Base-by-base conservation (phyloP, 257 asterid genomes). In the Plantago major region DNA sequence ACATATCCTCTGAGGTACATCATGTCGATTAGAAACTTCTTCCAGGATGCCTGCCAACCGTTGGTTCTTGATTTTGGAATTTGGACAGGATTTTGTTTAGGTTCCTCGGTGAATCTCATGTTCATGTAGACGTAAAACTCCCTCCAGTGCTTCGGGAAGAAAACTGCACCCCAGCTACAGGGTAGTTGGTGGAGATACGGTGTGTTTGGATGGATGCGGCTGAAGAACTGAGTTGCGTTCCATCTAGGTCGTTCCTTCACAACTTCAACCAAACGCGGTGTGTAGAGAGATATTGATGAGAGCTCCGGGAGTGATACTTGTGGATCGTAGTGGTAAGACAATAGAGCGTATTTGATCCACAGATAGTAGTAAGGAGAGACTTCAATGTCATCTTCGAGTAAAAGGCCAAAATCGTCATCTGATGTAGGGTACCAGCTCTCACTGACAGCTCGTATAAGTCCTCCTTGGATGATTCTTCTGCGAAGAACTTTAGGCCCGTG, bases 21-120 rank as follows among this genome's bases (percentile, higher is more conserved):
- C 97, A 93, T 89, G 45, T 93, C 96, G 0, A 93, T 89, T 53
- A 93, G 61, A 55, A 93, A 89, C 75, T 93, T 93, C 84, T 89
- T 93, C 99, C 99, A 89, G 0, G 99, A 92, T 3, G 99, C 99
- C 50, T 92, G 99, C 99, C 99, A 92, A 0, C 99, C 99, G 11
- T 89, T 93, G 3, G 99, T 93, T 69, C 99, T 83, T 37, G 99
- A 93, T 19, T 89, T 89, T 0, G 99, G 96, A 33, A 92, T 92
- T 40, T 92, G 99, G 51, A 92, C 97, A 0, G 99, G 99, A 42
- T 89, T 92, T 30, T 85, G 69, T 75, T 92, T 89, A 0, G 99
- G 82, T 10, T 92, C 84, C 66, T 83, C 83, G 0, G 99, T 89
- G 75, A 84, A 92, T 56, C 99, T 78, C 88, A 67, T 86, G 94